A percentile compares a stretch with the other conserved stretches of the same genome.
Evolutionary conservation across 75 land plant species (phyloP).

Genomic region (Pinus taeda): DNA sequence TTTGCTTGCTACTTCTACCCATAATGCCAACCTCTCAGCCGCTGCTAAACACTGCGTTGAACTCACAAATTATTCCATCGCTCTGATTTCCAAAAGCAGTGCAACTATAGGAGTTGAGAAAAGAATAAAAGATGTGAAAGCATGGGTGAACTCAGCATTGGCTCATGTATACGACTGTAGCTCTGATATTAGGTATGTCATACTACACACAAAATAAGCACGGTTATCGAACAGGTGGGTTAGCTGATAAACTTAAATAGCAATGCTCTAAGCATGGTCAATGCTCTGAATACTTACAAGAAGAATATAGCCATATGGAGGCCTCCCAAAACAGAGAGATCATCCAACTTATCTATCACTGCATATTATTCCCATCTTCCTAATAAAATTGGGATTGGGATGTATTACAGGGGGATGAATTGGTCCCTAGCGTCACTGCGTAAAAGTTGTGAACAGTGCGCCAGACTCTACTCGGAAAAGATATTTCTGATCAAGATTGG

Average conservation of each 20-base stretch:
- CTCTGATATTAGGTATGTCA: too few relatives aligned
- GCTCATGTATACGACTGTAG: too few relatives aligned
- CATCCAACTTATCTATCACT: neutral
- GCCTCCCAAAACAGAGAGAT: conserved; percentile 45
- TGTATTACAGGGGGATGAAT: neutral
- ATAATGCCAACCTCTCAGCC: too few relatives aligned
- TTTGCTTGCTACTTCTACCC: too few relatives aligned
- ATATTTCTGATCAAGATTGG: conserved; percentile 43
- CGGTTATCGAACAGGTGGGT: conserved; percentile 8
- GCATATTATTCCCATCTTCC: neutral
- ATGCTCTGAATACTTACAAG: conserved; percentile 39
- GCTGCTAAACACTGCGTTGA: too few relatives aligned
- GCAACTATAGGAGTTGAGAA: too few relatives aligned
- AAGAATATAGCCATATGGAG: conserved; percentile 26
- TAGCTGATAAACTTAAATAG: conserved; percentile 42
- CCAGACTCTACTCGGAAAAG: conserved; percentile 24
- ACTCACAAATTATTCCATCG: too few relatives aligned
- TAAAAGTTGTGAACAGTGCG: conserved; percentile 31
- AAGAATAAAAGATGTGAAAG: too few relatives aligned
- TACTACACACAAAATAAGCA: neutral
- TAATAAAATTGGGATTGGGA: neutral
- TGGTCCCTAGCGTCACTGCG: conserved; percentile 16
- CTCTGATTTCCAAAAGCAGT: too few relatives aligned
- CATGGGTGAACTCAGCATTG: too few relatives aligned
- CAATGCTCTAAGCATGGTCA: conserved; percentile 65